phyloP scores from a whole-genome alignment of 1,139 yeast genomes.

The Diutina catenulata region DNA sequence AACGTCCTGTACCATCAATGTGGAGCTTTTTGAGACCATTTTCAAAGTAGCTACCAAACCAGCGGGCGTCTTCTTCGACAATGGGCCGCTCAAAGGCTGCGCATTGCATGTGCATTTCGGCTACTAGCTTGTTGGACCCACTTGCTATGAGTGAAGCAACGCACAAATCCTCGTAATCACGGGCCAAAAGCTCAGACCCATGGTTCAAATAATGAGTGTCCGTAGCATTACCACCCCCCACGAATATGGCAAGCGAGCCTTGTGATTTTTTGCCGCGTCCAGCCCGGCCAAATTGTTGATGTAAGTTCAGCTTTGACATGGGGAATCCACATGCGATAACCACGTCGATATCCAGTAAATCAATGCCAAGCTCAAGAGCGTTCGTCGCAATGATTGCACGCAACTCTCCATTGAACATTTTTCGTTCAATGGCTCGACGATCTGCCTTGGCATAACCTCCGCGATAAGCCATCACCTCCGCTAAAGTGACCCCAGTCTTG shows the following conservation, averaged over 20 bases:
- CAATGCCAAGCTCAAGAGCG: constrained; percentile 91
- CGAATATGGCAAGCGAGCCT: constrained; percentile 57
- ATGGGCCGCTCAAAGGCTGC: constrained; percentile 84
- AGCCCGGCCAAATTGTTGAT: constrained; percentile 95
- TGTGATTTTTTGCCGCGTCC: constrained; percentile 71
- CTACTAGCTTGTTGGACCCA: constrained; percentile 26
- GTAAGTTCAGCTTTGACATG: constrained; percentile 68
- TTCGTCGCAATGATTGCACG: constrained; percentile 88
- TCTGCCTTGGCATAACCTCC: constrained; percentile 89
- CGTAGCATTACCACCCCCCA: constrained; percentile 76
- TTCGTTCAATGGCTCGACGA: constrained; percentile 74
- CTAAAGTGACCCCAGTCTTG: constrained; percentile 13
- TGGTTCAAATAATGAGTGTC: constrained; percentile 75
- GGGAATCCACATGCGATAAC: constrained; percentile 93
- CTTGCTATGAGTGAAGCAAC: constrained; percentile 27
- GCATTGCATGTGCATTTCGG: constrained; percentile 84
- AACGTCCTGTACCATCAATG: constrained; percentile 40
- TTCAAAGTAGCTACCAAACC: constrained; percentile 24
- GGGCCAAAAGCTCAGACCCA: constrained; percentile 49
- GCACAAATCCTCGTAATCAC: constrained; percentile 31
- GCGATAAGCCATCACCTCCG: constrained; percentile 80
- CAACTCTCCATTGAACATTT: constrained; percentile 79
- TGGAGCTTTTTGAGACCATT: constrained; percentile 19
- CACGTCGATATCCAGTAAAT: constrained; percentile 84
- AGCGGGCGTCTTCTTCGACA: constrained; percentile 38